A percentile compares a stretch with the other conserved stretches of the same genome.
phyloP scores from a whole-genome alignment of 768 basidiomycete genomes.

The Agrocybe pediades region DNA sequence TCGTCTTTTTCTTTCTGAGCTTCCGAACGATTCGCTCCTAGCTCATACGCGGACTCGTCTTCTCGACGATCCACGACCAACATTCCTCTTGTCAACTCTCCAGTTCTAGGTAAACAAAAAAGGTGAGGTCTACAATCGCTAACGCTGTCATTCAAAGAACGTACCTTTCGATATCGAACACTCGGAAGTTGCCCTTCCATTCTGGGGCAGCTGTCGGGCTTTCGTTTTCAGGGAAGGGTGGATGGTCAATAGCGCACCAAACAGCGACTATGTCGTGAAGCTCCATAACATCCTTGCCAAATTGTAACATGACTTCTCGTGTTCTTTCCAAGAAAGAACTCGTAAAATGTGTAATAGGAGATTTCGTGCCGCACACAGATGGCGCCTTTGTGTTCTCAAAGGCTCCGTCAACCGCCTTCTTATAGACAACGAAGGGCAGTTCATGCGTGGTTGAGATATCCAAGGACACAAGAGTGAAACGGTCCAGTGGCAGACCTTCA shows the following conservation, averaged over 20 bases:
- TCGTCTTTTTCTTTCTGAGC: constrained; percentile 41
- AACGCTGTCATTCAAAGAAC: constrained; percentile 3
- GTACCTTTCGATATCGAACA: constrained; percentile 74
- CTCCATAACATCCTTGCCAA: constrained; percentile 85
- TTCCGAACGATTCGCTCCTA: constrained; percentile 64
- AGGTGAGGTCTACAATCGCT: background rate
- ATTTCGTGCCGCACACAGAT: constrained; percentile 48
- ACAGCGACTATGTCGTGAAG: constrained; percentile 89
- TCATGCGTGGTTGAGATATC: constrained; percentile 85
- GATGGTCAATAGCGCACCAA: constrained; percentile 82
- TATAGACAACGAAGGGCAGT: constrained; percentile 71
- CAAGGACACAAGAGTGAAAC: constrained; percentile 71
- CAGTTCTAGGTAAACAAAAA: constrained; percentile 44
- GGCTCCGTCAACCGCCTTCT: constrained; percentile 54
- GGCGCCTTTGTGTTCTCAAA: constrained; percentile 53
- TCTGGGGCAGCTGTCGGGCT: constrained; percentile 37
- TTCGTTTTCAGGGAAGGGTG: constrained; percentile 41
- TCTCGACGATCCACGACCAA: constrained; percentile 79
- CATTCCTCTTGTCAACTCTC: constrained; percentile 87
- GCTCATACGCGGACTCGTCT: constrained; percentile 63
- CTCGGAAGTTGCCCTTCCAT: constrained; percentile 56
- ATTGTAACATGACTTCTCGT: constrained; percentile 74
- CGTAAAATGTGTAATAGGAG: constrained; percentile 74
- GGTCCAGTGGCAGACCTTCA: constrained; percentile 58
- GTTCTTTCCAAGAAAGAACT: constrained; percentile 77